phyloP scores from a whole-genome alignment of 176 grass and related monocot genomes.

The Calamus simplicifolius region DNA sequence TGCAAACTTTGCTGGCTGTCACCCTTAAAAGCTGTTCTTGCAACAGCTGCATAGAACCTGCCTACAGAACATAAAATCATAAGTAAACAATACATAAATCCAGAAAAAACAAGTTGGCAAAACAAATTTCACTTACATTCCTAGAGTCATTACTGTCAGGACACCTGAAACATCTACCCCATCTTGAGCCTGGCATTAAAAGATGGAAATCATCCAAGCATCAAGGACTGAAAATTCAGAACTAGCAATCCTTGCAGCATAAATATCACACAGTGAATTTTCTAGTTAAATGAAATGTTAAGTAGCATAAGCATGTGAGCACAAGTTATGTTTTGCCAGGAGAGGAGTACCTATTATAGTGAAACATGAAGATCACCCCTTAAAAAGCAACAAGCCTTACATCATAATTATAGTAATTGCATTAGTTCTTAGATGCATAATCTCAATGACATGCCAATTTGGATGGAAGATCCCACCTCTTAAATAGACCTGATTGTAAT shows the following conservation, averaged over 20 bases:
- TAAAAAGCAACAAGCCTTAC: too few relatives aligned
- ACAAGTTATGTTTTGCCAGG: too few relatives aligned
- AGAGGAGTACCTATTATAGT: too few relatives aligned
- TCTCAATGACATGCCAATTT: too few relatives aligned
- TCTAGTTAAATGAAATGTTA: neutral
- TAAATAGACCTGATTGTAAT: too few relatives aligned
- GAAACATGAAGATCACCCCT: too few relatives aligned
- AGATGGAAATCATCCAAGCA: neutral
- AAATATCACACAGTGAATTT: neutral
- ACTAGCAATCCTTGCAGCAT: too few relatives aligned
- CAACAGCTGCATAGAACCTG: constrained; percentile 98
- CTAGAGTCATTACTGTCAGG: constrained; percentile 93
- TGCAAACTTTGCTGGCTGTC: constrained; percentile 88
- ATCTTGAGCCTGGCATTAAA: constrained; percentile 73
- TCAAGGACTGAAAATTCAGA: too few relatives aligned
- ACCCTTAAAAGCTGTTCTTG: constrained; percentile 97
- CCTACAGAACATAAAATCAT: constrained; percentile 8
- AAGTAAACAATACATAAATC: constrained; percentile 6
- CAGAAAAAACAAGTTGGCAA: constrained; percentile 10
- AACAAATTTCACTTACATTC: constrained; percentile 72
- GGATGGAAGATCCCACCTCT: too few relatives aligned
- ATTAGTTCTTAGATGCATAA: too few relatives aligned
- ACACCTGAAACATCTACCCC: constrained; percentile 74
- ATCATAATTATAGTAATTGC: too few relatives aligned
- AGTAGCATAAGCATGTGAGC: too few relatives aligned